These are phyloP conservation scores for Torulaspora franciscae DNA, from an alignment of 805 yeast genomes.

Conservation along the genomic window DNA sequence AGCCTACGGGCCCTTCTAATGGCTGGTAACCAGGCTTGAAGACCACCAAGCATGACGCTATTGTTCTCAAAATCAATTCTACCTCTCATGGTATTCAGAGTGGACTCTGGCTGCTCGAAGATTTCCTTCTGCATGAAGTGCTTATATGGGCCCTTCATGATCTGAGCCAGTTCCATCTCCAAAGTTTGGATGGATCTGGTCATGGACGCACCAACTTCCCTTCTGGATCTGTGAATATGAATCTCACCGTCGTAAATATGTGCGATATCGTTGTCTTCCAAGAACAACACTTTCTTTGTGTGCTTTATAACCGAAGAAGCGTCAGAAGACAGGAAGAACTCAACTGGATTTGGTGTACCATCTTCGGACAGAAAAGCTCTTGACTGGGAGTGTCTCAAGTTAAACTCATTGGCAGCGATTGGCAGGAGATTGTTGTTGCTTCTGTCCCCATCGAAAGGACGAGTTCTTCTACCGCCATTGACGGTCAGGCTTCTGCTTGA, in stretches of 20 bases:
- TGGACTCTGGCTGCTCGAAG: constrained; percentile 97
- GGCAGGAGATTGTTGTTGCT: constrained; percentile 39
- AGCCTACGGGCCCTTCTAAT: constrained; percentile 92
- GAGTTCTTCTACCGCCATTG: constrained; percentile 13
- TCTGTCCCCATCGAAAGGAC: constrained; percentile 9
- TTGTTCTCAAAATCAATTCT: constrained; percentile 86
- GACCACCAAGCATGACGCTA: constrained; percentile 81
- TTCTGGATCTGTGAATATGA: constrained; percentile 94
- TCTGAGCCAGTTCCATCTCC: constrained; percentile 94
- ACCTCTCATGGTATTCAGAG: constrained; percentile 98
- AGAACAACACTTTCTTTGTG: constrained; percentile 91
- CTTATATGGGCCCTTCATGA: constrained; percentile 93
- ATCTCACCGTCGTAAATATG: constrained; percentile 97
- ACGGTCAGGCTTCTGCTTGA: constrained; percentile 11
- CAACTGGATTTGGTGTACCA: constrained; percentile 88
- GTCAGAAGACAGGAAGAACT: constrained; percentile 93
- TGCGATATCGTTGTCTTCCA: constrained; percentile 98
- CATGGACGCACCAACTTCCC: constrained; percentile 82
- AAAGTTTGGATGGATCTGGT: constrained; percentile 94
- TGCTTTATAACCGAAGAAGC: constrained; percentile 95
- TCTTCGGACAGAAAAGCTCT: constrained; percentile 96
- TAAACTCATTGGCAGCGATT: constrained; percentile 49
- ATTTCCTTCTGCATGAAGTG: constrained; percentile 99
- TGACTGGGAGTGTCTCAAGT: constrained; percentile 83
- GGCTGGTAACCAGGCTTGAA: constrained; percentile 75